Evolutionary conservation across 495 filamentous ascomycete species (phyloP).

Genomic region (Neurospora africana): DNA sequence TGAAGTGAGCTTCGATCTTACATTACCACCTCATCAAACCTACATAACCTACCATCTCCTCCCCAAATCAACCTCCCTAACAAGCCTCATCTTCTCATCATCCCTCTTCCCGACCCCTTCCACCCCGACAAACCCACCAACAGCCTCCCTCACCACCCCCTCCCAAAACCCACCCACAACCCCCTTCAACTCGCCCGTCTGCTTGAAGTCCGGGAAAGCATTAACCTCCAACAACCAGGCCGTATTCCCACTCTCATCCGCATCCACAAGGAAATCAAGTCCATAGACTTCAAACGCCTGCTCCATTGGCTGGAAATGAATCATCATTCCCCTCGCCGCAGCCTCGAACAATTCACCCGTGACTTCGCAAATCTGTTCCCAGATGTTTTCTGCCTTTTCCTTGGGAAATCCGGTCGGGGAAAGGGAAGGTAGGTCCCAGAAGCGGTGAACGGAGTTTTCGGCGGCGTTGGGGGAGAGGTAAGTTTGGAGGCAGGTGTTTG

Average conservation of each 20-base stretch:
- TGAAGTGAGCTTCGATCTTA: neutral
- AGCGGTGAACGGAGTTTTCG: slow-evolving; percentile 41
- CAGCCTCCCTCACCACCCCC: slow-evolving; percentile 55
- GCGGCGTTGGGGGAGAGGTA: slow-evolving; percentile 87
- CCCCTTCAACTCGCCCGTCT: slow-evolving; percentile 66
- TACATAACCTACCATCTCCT: slow-evolving; percentile 10
- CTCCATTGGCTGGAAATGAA: slow-evolving; percentile 83
- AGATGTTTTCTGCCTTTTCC: slow-evolving; percentile 42
- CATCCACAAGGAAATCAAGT: slow-evolving; percentile 79
- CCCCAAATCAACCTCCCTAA: slow-evolving; percentile 25
- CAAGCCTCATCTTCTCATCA: slow-evolving; percentile 21
- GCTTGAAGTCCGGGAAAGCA: slow-evolving; percentile 87
- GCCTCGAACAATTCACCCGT: slow-evolving; percentile 75
- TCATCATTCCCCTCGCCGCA: slow-evolving; percentile 65
- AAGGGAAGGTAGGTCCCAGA: slow-evolving; percentile 50
- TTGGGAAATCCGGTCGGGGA: slow-evolving; percentile 26
- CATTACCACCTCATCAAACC: neutral
- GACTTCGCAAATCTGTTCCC: slow-evolving; percentile 58
- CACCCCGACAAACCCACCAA: slow-evolving; percentile 29
- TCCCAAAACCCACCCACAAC: slow-evolving; percentile 69
- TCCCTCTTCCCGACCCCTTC: slow-evolving; percentile 7
- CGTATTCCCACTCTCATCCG: slow-evolving; percentile 15
- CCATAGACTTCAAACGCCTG: slow-evolving; percentile 91
- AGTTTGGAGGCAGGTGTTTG: slow-evolving; percentile 73
- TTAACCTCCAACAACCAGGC: slow-evolving; percentile 88